phyloP scores from a whole-genome alignment of 805 yeast species.

The Grigorovia transvaalensis region DNA sequence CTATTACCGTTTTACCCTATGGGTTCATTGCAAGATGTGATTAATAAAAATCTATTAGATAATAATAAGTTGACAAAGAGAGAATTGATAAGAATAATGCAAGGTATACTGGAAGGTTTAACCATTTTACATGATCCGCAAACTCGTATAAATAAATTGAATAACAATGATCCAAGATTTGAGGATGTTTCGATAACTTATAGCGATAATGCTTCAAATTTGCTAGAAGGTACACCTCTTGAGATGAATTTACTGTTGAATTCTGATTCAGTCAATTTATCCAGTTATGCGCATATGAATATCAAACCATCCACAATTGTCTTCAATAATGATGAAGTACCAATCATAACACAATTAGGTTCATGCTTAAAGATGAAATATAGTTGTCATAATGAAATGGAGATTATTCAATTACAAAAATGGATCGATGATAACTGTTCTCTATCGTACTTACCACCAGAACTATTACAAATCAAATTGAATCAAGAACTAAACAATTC shows the following conservation, averaged over 20 bases:
- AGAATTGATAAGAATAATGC: constrained; percentile 51
- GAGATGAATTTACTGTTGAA: constrained; percentile 2
- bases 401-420: constrained; percentile 70
- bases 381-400: constrained; percentile 45
- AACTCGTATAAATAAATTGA: constrained; percentile 7
- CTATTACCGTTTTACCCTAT: constrained; percentile 65
- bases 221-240: constrained; percentile 11
- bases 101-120: constrained; percentile 66
- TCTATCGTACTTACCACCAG: constrained; percentile 84
- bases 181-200: constrained; percentile 13
- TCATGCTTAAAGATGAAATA: constrained; percentile 59
- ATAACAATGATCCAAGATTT: neutral
- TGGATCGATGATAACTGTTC: constrained; percentile 69
- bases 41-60: constrained; percentile 52
- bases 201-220: constrained; percentile 22
- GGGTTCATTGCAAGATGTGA: constrained; percentile 75
- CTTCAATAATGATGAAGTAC: constrained; percentile 62
- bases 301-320: constrained; percentile 83
- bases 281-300: constrained; percentile 67
- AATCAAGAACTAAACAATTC: constrained; percentile 46
- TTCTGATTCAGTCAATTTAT: neutral
- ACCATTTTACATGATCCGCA: constrained; percentile 52
- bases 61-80: constrained; percentile 43
- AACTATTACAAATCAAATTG: constrained; percentile 64
- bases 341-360: constrained; percentile 79